Conservation (phyloP, 306 rosid species). For the Malus sieversii region DNA sequence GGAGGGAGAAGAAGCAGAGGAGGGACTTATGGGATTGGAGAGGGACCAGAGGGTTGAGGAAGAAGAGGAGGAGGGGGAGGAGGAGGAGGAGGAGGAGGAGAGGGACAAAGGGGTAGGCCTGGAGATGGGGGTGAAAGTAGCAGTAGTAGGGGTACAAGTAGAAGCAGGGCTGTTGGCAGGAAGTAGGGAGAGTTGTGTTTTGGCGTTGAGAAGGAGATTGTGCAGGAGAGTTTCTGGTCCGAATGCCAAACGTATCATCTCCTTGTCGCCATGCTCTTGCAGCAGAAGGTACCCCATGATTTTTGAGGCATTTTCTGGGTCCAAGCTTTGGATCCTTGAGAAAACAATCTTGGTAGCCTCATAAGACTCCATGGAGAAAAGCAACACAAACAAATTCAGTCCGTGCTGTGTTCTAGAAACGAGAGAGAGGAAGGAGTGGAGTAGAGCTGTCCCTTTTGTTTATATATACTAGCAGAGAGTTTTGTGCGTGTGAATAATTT, state of each 20-base stretch:
- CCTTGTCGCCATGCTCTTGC: conserved; percentile 62
- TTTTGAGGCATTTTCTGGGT: conserved; percentile 80
- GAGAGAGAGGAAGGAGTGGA: background rate
- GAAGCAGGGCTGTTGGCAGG: conserved; percentile 20
- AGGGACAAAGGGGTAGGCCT: conserved; percentile 68
- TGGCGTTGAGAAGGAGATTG: conserved; percentile 48
- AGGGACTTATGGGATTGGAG: conserved; percentile 45
- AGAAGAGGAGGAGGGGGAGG: conserved; percentile 38
- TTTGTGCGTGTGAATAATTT: no score
- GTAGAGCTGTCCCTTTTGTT: background rate
- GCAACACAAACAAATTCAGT: background rate
- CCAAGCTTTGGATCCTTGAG: conserved; percentile 56
- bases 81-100: conserved; percentile 20
- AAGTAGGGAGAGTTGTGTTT: conserved; percentile 43
- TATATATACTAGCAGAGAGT: no score
- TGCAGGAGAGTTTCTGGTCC: conserved; percentile 62
- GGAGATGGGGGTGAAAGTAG: conserved; percentile 57
- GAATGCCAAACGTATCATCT: conserved; percentile 56
- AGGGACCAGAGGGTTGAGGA: conserved; percentile 44
- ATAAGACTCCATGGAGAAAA: conserved; percentile 51
- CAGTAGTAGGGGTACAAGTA: conserved; percentile 30
- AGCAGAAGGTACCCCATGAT: conserved; percentile 84
- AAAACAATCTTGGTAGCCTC: conserved; percentile 73
- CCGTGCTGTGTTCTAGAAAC: background rate
- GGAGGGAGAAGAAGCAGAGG: conserved; percentile 41